These are phyloP conservation scores for Trichoderma parareesei DNA, from an alignment of 495 filamentous ascomycete species.

Conservation along the genomic window DNA sequence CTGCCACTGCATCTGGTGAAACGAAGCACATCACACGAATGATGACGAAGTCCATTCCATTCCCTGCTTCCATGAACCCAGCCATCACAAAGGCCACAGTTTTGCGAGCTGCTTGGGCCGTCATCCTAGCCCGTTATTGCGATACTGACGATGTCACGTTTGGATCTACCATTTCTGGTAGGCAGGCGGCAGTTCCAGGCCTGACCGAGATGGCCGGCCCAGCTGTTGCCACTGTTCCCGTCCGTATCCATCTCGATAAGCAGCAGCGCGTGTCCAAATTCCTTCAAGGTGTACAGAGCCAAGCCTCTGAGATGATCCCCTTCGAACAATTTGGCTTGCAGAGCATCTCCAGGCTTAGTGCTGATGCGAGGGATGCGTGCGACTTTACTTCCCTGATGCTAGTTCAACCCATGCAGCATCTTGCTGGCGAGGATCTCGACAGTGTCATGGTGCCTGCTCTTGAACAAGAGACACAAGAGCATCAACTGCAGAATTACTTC, in stretches of 20 bases:
- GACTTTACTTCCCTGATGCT: slow-evolving; percentile 7
- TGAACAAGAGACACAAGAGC: background rate
- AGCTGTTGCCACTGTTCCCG: slow-evolving; percentile 51
- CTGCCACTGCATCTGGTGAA: background rate
- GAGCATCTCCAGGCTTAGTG: slow-evolving; percentile 19
- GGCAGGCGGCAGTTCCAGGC: slow-evolving; percentile 36
- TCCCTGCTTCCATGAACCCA: slow-evolving; percentile 15
- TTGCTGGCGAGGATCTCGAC: background rate
- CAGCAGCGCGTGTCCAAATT: slow-evolving; percentile 15
- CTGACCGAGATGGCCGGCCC: slow-evolving; percentile 45
- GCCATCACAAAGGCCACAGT: slow-evolving; percentile 34
- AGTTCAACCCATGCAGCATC: slow-evolving; percentile 2
- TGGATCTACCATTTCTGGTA: slow-evolving; percentile 39
- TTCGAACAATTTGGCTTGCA: slow-evolving; percentile 42
- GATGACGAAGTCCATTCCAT: slow-evolving; percentile 1
- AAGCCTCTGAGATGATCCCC: slow-evolving; percentile 28
- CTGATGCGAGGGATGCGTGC: slow-evolving; percentile 8
- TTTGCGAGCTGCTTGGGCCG: slow-evolving; percentile 39
- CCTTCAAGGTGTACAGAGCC: slow-evolving; percentile 24
- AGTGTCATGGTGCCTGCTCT: slow-evolving; percentile 15
- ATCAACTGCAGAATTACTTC: slow-evolving; percentile 9
- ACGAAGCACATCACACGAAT: background rate
- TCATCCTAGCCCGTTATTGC: slow-evolving; percentile 30
- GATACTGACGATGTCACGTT: slow-evolving; percentile 37
- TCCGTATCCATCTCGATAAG: slow-evolving; percentile 25